A percentile compares a stretch with the other conserved stretches of the same genome.
These are phyloP conservation scores for Boletus reticuloceps DNA, from an alignment of 768 basidiomycete genomes.

Conservation along the genomic window DNA sequence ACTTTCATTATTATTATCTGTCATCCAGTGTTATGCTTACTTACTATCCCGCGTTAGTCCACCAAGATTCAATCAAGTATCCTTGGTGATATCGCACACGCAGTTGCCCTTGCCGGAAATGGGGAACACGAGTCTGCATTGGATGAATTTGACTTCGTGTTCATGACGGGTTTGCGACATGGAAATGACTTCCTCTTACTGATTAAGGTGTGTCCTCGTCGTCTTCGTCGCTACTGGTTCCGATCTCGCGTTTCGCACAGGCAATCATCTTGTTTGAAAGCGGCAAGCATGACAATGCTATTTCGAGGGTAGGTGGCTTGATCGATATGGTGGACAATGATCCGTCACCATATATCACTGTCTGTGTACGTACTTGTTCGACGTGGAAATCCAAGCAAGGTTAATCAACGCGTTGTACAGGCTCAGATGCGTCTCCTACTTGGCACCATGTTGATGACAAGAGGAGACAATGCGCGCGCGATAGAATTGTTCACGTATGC, in stretches of 20 bases:
- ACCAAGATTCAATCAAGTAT: neutral
- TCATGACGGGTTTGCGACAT: neutral
- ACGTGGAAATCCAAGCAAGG: too few species aligned
- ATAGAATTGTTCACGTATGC: neutral
- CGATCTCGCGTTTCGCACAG: neutral
- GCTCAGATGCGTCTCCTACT: neutral
- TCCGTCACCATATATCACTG: too few species aligned
- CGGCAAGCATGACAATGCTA: neutral
- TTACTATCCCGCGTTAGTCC: neutral
- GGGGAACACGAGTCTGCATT: neutral
- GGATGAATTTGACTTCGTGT: constrained; percentile 1
- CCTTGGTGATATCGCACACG: constrained; percentile 8
- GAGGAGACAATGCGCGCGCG: neutral
- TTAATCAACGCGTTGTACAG: neutral
- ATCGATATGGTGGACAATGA: too few species aligned
- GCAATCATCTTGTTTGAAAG: constrained; percentile 1
- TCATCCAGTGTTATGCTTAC: neutral
- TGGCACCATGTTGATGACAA: neutral
- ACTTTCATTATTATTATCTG: fast-evolving
- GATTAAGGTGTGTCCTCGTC: neutral
- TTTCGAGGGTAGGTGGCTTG: too few species aligned
- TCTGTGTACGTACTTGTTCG: too few species aligned
- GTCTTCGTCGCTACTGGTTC: neutral
- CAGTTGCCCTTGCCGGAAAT: neutral
- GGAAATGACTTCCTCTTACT: constrained; percentile 3